Evolutionary conservation across 1,139 yeast genomes (phyloP).

Genomic region (Starmera stellimalicola): DNA sequence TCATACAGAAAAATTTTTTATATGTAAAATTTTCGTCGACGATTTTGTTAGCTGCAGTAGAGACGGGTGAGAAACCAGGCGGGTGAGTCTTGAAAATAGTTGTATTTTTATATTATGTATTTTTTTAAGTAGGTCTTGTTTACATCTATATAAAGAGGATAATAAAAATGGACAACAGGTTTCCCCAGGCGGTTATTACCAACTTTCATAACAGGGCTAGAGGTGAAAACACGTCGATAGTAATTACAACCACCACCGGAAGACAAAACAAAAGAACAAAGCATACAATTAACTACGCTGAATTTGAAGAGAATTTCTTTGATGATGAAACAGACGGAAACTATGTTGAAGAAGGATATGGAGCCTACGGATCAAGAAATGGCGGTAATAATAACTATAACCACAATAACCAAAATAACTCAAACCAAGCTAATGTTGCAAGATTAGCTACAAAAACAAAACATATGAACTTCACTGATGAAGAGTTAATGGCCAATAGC

Average conservation of each 20-base stretch:
- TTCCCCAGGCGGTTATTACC: constrained; percentile 71
- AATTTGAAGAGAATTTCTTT: constrained; percentile 63
- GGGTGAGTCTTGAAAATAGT: neutral
- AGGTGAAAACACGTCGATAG: constrained; percentile 58
- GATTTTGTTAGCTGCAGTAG: too few species aligned
- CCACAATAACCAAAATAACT: constrained; percentile 1
- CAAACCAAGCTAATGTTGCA: constrained; percentile 15
- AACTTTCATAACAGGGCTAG: constrained; percentile 59
- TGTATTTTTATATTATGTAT: neutral
- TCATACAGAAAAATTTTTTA: constrained; percentile 3
- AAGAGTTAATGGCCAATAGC: constrained; percentile 25
- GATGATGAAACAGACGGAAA: constrained; percentile 22
- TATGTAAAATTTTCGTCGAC: too few species aligned
- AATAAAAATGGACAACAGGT: constrained; percentile 8
- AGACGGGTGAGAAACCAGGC: neutral
- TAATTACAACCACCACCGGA: constrained; percentile 64
- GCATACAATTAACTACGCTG: constrained; percentile 76
- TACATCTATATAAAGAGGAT: constrained; percentile 1
- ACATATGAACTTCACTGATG: constrained; percentile 18
- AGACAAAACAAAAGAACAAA: constrained; percentile 72
- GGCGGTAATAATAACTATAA: constrained; percentile 1
- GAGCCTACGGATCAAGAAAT: neutral
- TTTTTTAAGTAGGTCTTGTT: neutral
- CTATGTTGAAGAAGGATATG: constrained; percentile 10
- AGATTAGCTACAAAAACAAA: constrained; percentile 29